Conservation (phyloP, 306 rosid genomes). For the Vicia faba region DNA sequence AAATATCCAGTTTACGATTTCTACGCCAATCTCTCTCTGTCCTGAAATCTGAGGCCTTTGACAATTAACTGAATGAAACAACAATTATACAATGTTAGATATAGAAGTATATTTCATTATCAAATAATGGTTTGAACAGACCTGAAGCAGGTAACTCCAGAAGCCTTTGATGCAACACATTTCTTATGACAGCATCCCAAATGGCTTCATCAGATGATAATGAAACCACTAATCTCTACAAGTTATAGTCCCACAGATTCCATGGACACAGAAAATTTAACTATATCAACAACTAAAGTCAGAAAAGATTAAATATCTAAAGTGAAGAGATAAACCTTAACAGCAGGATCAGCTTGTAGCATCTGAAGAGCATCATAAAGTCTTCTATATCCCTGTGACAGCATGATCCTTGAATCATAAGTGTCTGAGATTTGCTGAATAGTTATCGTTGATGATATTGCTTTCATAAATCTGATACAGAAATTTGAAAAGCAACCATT, state of each 20-base stretch:
- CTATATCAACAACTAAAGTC: no score
- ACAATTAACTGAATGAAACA: slow-evolving; percentile 34
- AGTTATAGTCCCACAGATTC: slow-evolving; percentile 20
- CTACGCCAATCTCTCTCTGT: slow-evolving; percentile 39
- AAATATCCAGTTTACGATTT: slow-evolving; percentile 50
- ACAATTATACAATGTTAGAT: background rate
- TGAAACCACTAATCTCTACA: slow-evolving; percentile 69
- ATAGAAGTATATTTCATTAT: background rate
- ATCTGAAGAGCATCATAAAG: slow-evolving; percentile 53
- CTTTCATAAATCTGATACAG: slow-evolving; percentile 51
- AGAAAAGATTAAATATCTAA: no score
- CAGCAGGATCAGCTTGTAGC: slow-evolving; percentile 55
- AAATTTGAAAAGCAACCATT: slow-evolving; percentile 36
- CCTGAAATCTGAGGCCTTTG: slow-evolving; percentile 38
- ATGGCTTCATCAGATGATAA: slow-evolving; percentile 64
- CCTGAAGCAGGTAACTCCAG: slow-evolving; percentile 51
- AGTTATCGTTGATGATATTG: slow-evolving; percentile 43
- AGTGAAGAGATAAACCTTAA: slow-evolving; percentile 48
- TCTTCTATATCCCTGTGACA: slow-evolving; percentile 49
- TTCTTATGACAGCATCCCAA: slow-evolving; percentile 66
- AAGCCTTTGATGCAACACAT: slow-evolving; percentile 51
- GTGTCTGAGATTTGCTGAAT: slow-evolving; percentile 44
- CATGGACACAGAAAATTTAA: background rate
- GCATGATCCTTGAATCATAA: slow-evolving; percentile 43
- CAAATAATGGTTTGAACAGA: background rate